phyloP scores from a whole-genome alignment of 805 yeast species.

The Yarrowia sp. region DNA sequence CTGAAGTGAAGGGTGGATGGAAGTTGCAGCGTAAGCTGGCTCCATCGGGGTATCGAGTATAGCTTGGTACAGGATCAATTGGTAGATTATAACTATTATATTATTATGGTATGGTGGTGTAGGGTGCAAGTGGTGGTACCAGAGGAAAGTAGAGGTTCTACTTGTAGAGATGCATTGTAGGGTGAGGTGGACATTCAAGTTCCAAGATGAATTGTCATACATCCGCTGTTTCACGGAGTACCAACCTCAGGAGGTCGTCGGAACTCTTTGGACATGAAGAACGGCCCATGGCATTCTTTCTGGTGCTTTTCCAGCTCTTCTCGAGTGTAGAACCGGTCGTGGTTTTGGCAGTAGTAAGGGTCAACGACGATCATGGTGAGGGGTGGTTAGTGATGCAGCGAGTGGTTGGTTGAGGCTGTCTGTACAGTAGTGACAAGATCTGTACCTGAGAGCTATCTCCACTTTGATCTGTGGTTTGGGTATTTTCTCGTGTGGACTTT shows the following conservation, averaged over 20 bases:
- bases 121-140: not conserved
- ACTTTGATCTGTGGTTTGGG: not conserved
- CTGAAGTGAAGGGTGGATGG: not conserved
- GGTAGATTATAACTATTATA: constrained; percentile 24
- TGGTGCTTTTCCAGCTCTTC: constrained; percentile 15
- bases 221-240: not conserved
- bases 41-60: too few species aligned
- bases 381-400: not conserved
- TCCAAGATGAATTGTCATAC: too few species aligned
- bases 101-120: constrained; percentile 12
- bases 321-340: not conserved
- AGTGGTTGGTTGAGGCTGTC: not conserved
- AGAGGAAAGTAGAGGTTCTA: too few species aligned
- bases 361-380: constrained; percentile 7
- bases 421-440: too few species aligned
- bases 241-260: constrained; percentile 15
- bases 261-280: not conserved
- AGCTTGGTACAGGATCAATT: not conserved
- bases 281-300: not conserved
- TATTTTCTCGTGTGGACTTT: too few species aligned
- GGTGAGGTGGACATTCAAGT: too few species aligned
- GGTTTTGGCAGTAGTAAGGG: constrained; percentile 11
- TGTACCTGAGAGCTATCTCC: too few species aligned
- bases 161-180: not conserved
- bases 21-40: too few species aligned